A percentile compares a stretch with the other conserved stretches of the same genome.
These are phyloP conservation scores for Aureobasidium sp. DNA, from an alignment of 2,329 filamentous ascomycete species.

Conservation along the genomic window DNA sequence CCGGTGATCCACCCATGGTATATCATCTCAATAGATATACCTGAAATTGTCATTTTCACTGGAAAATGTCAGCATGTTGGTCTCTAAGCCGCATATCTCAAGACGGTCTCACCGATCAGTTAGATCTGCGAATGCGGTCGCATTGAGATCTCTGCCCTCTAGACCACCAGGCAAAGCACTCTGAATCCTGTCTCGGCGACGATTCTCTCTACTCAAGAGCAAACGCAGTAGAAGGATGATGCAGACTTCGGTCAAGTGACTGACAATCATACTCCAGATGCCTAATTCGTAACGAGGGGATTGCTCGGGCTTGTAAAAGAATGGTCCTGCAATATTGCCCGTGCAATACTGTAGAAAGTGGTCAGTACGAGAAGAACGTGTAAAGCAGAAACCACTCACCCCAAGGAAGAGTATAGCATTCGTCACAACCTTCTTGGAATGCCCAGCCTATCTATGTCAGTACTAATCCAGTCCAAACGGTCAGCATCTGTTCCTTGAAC, in stretches of 20 bases:
- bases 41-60: slow-evolving; percentile 40
- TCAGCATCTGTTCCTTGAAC: slow-evolving; percentile 20
- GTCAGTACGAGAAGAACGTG: not conserved
- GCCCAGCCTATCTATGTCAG: slow-evolving; percentile 29
- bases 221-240: slow-evolving; percentile 39
- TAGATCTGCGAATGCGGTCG: slow-evolving; percentile 46
- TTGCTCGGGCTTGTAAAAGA: slow-evolving; percentile 53
- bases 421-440: slow-evolving; percentile 58
- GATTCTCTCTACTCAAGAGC: slow-evolving; percentile 35
- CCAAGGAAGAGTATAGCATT: slow-evolving; percentile 53
- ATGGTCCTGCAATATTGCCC: slow-evolving; percentile 54
- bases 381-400: slow-evolving; percentile 7
- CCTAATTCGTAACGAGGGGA: slow-evolving; percentile 42
- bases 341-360: slow-evolving; percentile 37
- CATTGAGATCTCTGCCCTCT: slow-evolving; percentile 39
- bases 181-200: slow-evolving; percentile 41
- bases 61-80: not conserved
- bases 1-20: not conserved
- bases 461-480: not conserved
- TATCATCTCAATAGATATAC: slow-evolving; percentile 21
- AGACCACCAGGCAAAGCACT: slow-evolving; percentile 37
- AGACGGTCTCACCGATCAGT: slow-evolving; percentile 33
- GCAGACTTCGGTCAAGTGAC: slow-evolving; percentile 43
- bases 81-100: not conserved
- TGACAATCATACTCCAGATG: slow-evolving; percentile 50